phyloP scores from a whole-genome alignment of 2,329 filamentous ascomycete species.

The Pestalotiopsis sp. region DNA sequence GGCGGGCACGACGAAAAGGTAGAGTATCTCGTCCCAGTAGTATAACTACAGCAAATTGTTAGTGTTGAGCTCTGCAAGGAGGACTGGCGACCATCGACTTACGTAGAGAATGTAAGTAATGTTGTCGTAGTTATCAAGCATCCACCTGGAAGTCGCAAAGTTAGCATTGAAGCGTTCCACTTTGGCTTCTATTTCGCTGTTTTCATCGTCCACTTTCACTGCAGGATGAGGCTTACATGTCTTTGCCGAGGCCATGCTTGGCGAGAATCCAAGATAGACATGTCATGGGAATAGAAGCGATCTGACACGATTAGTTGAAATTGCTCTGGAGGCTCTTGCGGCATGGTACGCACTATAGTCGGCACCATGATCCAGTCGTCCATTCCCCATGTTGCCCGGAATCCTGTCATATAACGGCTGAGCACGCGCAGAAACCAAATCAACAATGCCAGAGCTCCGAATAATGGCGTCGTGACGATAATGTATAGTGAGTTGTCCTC shows the following conservation, averaged over 20 bases:
- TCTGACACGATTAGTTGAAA: background rate
- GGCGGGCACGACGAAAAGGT: constrained; percentile 6
- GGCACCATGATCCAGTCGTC: constrained; percentile 3
- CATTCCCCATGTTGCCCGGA: background rate
- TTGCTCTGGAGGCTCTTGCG: background rate
- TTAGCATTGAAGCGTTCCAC: too few species aligned
- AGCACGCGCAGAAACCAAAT: background rate
- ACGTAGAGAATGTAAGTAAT: constrained; percentile 6
- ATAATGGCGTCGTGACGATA: background rate
- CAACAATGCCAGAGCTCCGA: background rate
- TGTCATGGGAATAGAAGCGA: background rate
- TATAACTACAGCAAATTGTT: background rate
- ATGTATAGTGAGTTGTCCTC: background rate
- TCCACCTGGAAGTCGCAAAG: background rate
- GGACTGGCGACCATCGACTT: background rate
- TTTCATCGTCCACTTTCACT: too few species aligned
- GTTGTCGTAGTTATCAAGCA: background rate
- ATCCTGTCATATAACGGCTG: background rate
- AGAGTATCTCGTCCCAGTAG: constrained; percentile 7
- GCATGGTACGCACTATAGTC: background rate
- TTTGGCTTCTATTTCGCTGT: too few species aligned
- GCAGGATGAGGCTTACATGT: background rate
- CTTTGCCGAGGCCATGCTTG: constrained; percentile 4
- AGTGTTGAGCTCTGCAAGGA: background rate
- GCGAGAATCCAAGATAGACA: background rate